These are phyloP conservation scores for Podospora pseudoanserina DNA, from an alignment of 495 filamentous ascomycete species.

Conservation along the genomic window DNA sequence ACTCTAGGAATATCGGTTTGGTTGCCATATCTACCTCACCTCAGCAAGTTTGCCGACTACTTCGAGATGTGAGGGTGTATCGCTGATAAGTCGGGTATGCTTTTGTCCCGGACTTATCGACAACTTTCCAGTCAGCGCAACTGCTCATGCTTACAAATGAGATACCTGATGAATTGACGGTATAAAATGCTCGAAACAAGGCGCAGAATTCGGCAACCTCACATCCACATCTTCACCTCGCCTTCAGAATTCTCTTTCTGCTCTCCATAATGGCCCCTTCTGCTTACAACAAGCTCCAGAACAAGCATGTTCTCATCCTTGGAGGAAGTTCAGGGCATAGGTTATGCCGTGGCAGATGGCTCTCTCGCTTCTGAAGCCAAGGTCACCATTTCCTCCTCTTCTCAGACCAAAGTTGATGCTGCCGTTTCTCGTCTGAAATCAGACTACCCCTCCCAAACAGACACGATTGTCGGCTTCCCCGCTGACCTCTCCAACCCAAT, in stretches of 20 bases:
- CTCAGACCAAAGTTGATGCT: slow-evolving; percentile 35
- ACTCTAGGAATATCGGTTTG: too few species aligned
- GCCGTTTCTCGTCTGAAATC: slow-evolving; percentile 43
- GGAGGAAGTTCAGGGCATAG: slow-evolving; percentile 58
- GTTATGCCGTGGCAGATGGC: slow-evolving; percentile 51
- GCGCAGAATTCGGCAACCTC: not conserved
- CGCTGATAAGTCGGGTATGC: not conserved
- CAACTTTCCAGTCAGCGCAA: too few species aligned
- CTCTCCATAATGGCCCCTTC: slow-evolving; percentile 11
- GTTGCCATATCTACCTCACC: too few species aligned
- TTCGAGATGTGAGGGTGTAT: too few species aligned
- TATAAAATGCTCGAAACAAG: not conserved
- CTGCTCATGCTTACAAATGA: not conserved
- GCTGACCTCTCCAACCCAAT: slow-evolving; percentile 48
- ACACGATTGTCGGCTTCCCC: slow-evolving; percentile 34
- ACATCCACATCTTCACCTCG: not conserved
- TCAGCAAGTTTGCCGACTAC: too few species aligned
- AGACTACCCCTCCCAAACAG: slow-evolving; percentile 25
- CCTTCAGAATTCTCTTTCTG: not conserved
- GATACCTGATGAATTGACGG: not conserved
- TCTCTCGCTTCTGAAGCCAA: slow-evolving; percentile 47
- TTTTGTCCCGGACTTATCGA: not conserved
- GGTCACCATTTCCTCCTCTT: slow-evolving; percentile 55
- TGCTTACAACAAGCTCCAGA: slow-evolving; percentile 40
- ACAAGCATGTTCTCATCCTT: slow-evolving; percentile 48